Conservation (phyloP, 768 basidiomycete species). For the Fomitopsis serialis region DNA sequence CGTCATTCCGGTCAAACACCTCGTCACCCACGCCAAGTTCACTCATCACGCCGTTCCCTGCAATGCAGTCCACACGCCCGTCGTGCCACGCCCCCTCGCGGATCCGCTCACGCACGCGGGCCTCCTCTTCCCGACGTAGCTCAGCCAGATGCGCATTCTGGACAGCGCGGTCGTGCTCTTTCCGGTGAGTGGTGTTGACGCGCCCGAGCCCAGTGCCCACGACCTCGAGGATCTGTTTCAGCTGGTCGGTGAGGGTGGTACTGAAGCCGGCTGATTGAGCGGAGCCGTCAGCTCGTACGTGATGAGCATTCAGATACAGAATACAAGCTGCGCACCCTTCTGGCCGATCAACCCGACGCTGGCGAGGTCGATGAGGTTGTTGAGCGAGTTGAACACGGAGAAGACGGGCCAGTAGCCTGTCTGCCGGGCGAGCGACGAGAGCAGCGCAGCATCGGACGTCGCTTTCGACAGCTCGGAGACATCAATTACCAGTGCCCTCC, state of each 20-base stretch:
- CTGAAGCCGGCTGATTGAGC: slow-evolving; percentile 77
- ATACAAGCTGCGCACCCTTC: slow-evolving; percentile 51
- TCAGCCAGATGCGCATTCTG: slow-evolving; percentile 29
- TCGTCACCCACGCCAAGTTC: slow-evolving; percentile 87
- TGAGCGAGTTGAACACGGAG: slow-evolving; percentile 76
- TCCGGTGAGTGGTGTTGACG: slow-evolving; percentile 48
- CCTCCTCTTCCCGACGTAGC: slow-evolving; percentile 32
- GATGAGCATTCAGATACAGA: neutral
- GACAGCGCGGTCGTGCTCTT: slow-evolving; percentile 34
- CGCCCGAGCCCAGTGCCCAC: slow-evolving; percentile 66
- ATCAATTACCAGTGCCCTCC: slow-evolving; percentile 77
- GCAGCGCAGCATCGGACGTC: slow-evolving; percentile 60
- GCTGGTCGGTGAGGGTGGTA: slow-evolving; percentile 72
- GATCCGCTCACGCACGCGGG: slow-evolving; percentile 41
- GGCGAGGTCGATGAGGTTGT: slow-evolving; percentile 85
- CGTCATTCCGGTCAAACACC: slow-evolving; percentile 30
- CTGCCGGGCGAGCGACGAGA: slow-evolving; percentile 67
- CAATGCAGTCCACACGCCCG: slow-evolving; percentile 75
- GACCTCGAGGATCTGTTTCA: slow-evolving; percentile 80
- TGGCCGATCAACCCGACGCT: slow-evolving; percentile 93
- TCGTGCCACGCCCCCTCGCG: slow-evolving; percentile 77
- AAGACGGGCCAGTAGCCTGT: slow-evolving; percentile 91
- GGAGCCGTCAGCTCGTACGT: neutral
- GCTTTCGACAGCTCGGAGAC: slow-evolving; percentile 70
- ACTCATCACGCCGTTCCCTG: slow-evolving; percentile 82